Base-by-base conservation (phyloP, 2,329 filamentous ascomycete genomes). In the Curvularia verruculosa region DNA sequence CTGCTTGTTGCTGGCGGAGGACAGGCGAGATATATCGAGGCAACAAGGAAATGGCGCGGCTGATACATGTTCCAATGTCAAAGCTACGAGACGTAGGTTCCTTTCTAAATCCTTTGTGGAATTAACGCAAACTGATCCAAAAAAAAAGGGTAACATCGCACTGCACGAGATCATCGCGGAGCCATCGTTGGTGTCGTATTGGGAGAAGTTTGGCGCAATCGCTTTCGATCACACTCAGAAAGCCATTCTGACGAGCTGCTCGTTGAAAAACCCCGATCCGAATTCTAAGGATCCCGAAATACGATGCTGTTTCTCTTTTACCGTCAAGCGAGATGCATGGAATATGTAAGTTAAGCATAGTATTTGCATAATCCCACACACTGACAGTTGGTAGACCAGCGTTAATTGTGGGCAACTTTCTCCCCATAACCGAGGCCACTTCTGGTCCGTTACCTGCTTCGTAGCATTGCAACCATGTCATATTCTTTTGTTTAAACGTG, bases 201-300 rank as follows among this genome's bases (percentile, higher is more conserved):
- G 95, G 95, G 95, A 99, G 78, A 96, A 99, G 71, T 99, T 99
- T 72, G 93, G 94, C 49, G 94, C 92, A 5, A 98, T 99, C 68
- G 96, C 95, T 9, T 99, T 99, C 77, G 95, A 99, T 73, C 87
- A 89, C 55, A 88, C 87, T 9, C 95, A 98, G 74, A 96, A 99
- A 75, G 96, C 94, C 21, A 91, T 99, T 70, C 82, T 99, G 65
- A 99, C 95, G 21, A 94, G 91, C 64, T 99, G 95, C 74, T 89
- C 91, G 10, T 80, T 99, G 60, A 96, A 96, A 77, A 93, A 88
- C 65, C 93, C 73, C 0, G 74, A 78, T 53, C 67, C 71, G 49
- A 84, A 84, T 58, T 87, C 88, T 3, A 86, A 86, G 43, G 85
- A 89, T 52, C 86, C 89, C 19, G 87, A 90, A 37, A 88, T 97